These are phyloP conservation scores for Myotisia sp. DNA, from an alignment of 2,329 filamentous ascomycete genomes.

Conservation along the genomic window DNA sequence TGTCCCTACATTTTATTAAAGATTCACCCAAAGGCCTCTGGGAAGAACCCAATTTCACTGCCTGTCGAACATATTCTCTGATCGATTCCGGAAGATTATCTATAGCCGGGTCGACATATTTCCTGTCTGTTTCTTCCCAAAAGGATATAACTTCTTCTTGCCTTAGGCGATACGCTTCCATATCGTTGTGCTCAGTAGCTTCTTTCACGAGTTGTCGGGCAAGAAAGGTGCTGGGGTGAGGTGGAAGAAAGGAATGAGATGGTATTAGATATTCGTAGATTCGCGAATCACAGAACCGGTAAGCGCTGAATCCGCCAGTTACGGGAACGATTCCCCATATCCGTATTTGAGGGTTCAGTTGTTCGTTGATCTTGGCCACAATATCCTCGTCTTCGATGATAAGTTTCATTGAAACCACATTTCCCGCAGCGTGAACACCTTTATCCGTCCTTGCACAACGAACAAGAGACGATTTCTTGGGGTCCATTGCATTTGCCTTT, in stretches of 20 bases:
- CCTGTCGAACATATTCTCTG: slow-evolving; percentile 27
- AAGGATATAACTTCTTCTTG: slow-evolving; percentile 68
- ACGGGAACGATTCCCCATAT: slow-evolving; percentile 89
- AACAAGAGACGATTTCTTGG: slow-evolving; percentile 87
- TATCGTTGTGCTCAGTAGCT: slow-evolving; percentile 57
- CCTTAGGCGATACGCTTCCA: slow-evolving; percentile 52
- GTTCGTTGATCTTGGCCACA: slow-evolving; percentile 77
- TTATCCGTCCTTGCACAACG: slow-evolving; percentile 94
- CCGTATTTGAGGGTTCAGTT: slow-evolving; percentile 75
- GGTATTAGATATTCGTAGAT: slow-evolving; percentile 98
- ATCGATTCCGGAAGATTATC: slow-evolving; percentile 30
- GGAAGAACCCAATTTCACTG: slow-evolving; percentile 18
- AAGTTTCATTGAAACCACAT: slow-evolving; percentile 86
- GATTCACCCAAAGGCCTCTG: not conserved
- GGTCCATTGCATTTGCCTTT: slow-evolving; percentile 91
- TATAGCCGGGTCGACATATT: slow-evolving; percentile 57
- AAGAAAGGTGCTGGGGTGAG: slow-evolving; percentile 74
- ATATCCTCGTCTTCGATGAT: slow-evolving; percentile 86
- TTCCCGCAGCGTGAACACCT: slow-evolving; percentile 89
- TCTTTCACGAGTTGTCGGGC: slow-evolving; percentile 69
- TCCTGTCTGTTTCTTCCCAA: slow-evolving; percentile 71
- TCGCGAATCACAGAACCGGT: slow-evolving; percentile 83
- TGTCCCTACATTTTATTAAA: not conserved
- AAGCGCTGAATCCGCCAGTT: slow-evolving; percentile 83
- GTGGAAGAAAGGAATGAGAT: slow-evolving; percentile 80